Conservation (phyloP, 768 basidiomycete genomes). For the Mycena haematopus region DNA sequence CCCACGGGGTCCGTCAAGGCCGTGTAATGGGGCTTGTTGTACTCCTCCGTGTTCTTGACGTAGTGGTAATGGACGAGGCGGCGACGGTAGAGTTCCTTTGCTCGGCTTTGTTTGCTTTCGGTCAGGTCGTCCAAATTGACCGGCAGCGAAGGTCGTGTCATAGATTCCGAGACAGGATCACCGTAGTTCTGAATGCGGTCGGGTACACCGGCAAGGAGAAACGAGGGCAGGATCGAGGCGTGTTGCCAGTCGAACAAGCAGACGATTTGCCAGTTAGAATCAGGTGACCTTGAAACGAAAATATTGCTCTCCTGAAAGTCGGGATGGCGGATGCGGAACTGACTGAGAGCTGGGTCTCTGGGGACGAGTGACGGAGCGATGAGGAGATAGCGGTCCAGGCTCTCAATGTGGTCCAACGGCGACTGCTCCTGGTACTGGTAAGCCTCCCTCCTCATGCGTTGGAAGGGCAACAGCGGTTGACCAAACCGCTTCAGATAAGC, state of each 20-base stretch:
- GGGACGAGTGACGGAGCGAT: slow-evolving; percentile 55
- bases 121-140: slow-evolving; percentile 47
- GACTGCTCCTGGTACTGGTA: slow-evolving; percentile 53
- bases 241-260: slow-evolving; percentile 64
- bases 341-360: slow-evolving; percentile 34
- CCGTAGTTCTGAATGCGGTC: slow-evolving; percentile 53
- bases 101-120: slow-evolving; percentile 7
- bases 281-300: slow-evolving; percentile 53
- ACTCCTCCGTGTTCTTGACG: slow-evolving; percentile 48
- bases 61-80: slow-evolving; percentile 53
- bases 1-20: slow-evolving; percentile 44
- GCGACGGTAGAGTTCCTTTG: slow-evolving; percentile 10
- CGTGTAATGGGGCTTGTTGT: slow-evolving; percentile 50
- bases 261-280: slow-evolving; percentile 46
- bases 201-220: slow-evolving; percentile 56
- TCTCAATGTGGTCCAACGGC: slow-evolving; percentile 54
- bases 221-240: slow-evolving; percentile 56
- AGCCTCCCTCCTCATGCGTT: slow-evolving; percentile 46
- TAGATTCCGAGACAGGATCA: slow-evolving; percentile 45
- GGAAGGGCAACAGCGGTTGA: slow-evolving; percentile 52
- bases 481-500: slow-evolving; percentile 57
- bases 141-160: slow-evolving; percentile 52
- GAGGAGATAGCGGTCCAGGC: slow-evolving; percentile 50
- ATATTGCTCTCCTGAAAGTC: slow-evolving; percentile 61
- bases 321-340: slow-evolving; percentile 60